Evolutionary conservation across 805 yeast species (phyloP), one percentile per base, ranked within the genome.

Genomic region (Saturnispora serradocipensis): DNA sequence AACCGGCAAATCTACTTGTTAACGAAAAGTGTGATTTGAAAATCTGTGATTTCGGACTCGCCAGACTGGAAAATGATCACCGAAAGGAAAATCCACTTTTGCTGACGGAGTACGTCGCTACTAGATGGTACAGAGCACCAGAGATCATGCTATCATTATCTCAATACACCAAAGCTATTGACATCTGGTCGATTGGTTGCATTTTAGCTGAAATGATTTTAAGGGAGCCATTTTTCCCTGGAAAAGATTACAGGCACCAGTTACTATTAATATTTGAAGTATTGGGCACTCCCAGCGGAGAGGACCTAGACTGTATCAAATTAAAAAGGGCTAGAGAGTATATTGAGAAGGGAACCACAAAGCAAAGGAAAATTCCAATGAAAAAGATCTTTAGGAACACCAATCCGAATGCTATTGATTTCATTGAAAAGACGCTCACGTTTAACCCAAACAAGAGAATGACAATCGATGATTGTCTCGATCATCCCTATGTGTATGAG

Each of bases 41-140:
- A 58, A 77, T 86, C 15, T 84, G 91, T 66, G 93, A 86, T 67
- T 85, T 86, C 67, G 93, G 93, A 0, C 66, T 86, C 22, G 82
- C 90, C 1, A 70, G 91, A 51, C 67, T 78, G 16, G 74, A 81
- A 38, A 63, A 72, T 50, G 77, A 74, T 55, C 13, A 49, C 1
- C 71, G 73, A 44, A 49, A 56, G 5, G 61, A 62, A 44, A 61
- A 61, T 38, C 63, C 60, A 46, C 50, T 62, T 1, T 76, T 76
- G 56, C 71, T 85, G 70, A 86, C 91, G 0, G 91, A 86, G 62
- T 86, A 86, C 58, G 93, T 86, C 3, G 91, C 91, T 3, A 86
- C 93, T 8, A 71, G 93, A 59, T 86, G 91, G 91, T 86, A 86
- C 63, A 69, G 93, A 49, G 91, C 91, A 0, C 91, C 91, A 0